Percentiles rank a stretch among this genome's conserved stretches.
Conservation (phyloP, 2,329 filamentous ascomycete species). For the Colletotrichum magnum region DNA sequence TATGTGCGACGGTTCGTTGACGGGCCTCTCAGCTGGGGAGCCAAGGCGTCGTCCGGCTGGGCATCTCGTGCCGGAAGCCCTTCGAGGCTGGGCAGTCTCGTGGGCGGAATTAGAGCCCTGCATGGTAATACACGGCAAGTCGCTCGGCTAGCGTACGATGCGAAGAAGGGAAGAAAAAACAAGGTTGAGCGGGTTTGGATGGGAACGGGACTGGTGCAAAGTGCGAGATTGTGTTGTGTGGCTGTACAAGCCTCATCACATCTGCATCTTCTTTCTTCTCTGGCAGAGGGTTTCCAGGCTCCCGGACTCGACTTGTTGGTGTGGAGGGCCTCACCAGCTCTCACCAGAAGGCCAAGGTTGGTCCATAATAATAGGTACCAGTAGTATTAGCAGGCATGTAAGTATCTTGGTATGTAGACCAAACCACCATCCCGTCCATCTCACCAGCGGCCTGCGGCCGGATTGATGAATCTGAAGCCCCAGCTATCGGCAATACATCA, state of each 20-base stretch:
- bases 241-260: slow-evolving; percentile 23
- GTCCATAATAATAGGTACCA: not conserved
- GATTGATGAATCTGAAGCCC: too few species aligned
- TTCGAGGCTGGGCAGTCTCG: slow-evolving; percentile 17
- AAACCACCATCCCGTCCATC: too few species aligned
- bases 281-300: too few species aligned
- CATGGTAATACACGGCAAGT: not conserved
- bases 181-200: not conserved
- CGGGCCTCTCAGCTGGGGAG: slow-evolving; percentile 30
- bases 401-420: too few species aligned
- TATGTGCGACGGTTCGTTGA: slow-evolving; percentile 25
- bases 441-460: not conserved
- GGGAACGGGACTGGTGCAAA: not conserved
- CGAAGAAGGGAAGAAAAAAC: not conserved
- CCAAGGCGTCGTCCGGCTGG: slow-evolving; percentile 33
- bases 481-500: not conserved
- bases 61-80: slow-evolving; percentile 9
- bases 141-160: slow-evolving; percentile 1
- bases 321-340: too few species aligned
- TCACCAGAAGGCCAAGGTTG: too few species aligned
- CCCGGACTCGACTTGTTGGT: too few species aligned
- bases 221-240: not conserved
- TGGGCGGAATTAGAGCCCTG: slow-evolving; percentile 15
- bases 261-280: not conserved
- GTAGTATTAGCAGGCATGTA: too few species aligned